Conservation (phyloP, 805 yeast species). For the Lipomyces sp. region DNA sequence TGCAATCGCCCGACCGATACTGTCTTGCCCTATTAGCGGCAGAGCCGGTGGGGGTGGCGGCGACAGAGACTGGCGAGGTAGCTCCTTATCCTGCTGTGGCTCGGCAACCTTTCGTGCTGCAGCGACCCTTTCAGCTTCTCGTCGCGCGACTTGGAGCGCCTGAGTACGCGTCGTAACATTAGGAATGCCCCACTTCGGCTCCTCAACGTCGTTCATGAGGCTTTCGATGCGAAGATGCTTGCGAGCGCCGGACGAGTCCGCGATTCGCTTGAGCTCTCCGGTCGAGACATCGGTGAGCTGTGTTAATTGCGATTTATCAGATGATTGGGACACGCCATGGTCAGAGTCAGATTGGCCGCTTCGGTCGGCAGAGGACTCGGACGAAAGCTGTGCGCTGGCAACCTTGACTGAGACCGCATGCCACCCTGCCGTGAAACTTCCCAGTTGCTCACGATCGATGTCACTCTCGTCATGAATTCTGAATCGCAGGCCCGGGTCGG, state of each 20-base stretch:
- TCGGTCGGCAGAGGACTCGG: no score
- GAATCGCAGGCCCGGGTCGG: conserved; percentile 16
- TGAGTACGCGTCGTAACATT: conserved; percentile 2
- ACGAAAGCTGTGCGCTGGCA: neutral
- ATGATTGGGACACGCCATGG: no score
- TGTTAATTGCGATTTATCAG: neutral
- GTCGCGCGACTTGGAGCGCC: neutral
- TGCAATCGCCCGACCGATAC: no score
- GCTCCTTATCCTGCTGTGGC: no score
- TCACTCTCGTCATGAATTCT: conserved; percentile 3
- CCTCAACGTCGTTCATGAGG: conserved; percentile 7
- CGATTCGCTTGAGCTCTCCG: no score
- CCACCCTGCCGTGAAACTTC: conserved; percentile 24
- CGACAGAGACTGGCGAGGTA: no score
- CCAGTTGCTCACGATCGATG: conserved; percentile 15
- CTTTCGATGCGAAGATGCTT: conserved; percentile 1
- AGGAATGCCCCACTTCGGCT: conserved; percentile 17
- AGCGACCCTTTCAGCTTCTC: neutral
- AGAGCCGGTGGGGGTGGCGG: no score
- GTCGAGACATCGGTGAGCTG: neutral
- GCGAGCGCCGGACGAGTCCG: neutral
- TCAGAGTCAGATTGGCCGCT: no score
- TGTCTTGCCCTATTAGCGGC: no score
- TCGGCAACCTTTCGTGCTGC: no score
- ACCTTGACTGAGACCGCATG: conserved; percentile 27